These are phyloP conservation scores for Rhytidiadelphus loreus DNA, from an alignment of 225 moss, liverwort and hornwort genomes.

Conservation along the genomic window DNA sequence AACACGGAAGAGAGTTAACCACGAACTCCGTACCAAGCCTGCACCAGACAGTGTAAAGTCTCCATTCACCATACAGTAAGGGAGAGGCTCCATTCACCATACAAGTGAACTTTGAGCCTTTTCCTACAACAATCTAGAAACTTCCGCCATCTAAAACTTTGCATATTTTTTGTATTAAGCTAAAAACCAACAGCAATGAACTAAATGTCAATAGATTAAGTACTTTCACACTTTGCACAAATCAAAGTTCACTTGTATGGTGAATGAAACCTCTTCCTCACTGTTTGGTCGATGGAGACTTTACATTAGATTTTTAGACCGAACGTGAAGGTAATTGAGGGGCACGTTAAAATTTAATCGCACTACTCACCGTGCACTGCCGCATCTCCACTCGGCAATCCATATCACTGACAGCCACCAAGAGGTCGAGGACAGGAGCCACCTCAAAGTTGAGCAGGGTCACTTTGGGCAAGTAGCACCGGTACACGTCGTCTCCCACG, in stretches of 20 bases:
- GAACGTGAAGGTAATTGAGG: background rate
- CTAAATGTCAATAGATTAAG: background rate
- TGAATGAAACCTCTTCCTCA: background rate
- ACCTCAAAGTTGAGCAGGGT: constrained; percentile 77
- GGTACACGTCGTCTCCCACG: constrained; percentile 51
- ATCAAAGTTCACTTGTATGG: background rate
- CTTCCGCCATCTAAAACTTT: background rate
- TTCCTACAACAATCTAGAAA: background rate
- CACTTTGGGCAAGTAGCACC: constrained; percentile 76
- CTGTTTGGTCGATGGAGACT: background rate
- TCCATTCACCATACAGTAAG: background rate
- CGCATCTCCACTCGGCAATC: constrained; percentile 82
- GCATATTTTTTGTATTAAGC: background rate
- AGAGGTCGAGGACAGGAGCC: constrained; percentile 72
- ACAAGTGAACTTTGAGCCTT: background rate
- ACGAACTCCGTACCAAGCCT: background rate
- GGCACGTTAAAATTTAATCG: background rate
- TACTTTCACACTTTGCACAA: background rate
- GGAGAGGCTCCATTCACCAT: background rate
- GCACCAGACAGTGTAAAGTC: background rate
- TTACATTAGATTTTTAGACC: background rate
- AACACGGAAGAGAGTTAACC: background rate
- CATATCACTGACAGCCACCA: constrained; percentile 54
- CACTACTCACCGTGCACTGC: constrained; percentile 49
- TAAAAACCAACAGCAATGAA: background rate